Percentiles rank a stretch among this genome's conserved stretches.
Evolutionary conservation across 2,329 filamentous ascomycete genomes (phyloP).

Genomic region (Penicillium sp.): DNA sequence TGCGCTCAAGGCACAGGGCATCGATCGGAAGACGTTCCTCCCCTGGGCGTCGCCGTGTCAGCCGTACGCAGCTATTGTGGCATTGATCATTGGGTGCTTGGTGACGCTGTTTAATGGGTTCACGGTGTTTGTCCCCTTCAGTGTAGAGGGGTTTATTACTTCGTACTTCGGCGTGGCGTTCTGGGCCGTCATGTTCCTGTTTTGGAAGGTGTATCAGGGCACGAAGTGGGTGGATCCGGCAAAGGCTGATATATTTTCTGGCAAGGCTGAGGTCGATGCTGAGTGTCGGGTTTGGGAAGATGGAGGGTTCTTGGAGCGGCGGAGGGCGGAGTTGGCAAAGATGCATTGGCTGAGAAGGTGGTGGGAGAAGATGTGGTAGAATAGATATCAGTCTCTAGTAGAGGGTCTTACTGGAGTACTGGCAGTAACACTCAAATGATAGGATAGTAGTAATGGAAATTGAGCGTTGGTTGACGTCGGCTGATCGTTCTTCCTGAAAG

Average conservation of each 20-base stretch:
- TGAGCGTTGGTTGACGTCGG: too few species aligned
- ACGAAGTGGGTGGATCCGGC: conserved; percentile 19
- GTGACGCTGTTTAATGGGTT: conserved; percentile 60
- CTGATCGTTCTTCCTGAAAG: too few species aligned
- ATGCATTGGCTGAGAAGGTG: conserved; percentile 23
- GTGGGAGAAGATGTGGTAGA: conserved; percentile 31
- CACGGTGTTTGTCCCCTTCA: conserved; percentile 34
- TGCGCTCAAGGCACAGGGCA: conserved; percentile 58
- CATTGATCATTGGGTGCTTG: conserved; percentile 44
- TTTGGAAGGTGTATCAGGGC: conserved; percentile 31
- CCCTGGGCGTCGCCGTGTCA: conserved; percentile 60
- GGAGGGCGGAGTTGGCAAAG: conserved; percentile 23
- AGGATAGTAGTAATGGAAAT: too few species aligned
- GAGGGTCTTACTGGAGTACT: too few species aligned
- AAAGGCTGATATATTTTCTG: conserved; percentile 26
- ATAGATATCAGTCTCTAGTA: too few species aligned
- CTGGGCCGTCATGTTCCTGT: conserved; percentile 36
- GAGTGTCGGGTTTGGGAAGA: conserved; percentile 31
- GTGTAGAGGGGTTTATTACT: conserved; percentile 43
- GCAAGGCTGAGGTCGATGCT: conserved; percentile 29
- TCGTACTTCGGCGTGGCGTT: conserved; percentile 42
- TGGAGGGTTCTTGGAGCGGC: conserved; percentile 22
- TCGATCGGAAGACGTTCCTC: conserved; percentile 54
- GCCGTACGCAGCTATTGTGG: conserved; percentile 61
- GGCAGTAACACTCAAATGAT: too few species aligned